Conservation (phyloP, 1,284 basidiomycete genomes). For the Moesziomyces sp. region DNA sequence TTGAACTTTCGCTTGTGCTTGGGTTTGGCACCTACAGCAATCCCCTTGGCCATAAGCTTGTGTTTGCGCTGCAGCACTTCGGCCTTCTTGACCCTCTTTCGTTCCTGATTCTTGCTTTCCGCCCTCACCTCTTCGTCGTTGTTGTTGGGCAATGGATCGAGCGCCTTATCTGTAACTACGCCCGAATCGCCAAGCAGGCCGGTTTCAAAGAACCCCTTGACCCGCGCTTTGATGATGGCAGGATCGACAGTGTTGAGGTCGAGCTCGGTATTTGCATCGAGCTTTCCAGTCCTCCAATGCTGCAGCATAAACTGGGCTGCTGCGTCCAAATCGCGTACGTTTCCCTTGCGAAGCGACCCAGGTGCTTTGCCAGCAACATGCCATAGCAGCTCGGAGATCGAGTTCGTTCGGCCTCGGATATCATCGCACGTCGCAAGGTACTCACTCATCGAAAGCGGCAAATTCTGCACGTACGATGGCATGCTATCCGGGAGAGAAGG, state of each 20-base stretch:
- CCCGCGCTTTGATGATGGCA: neutral
- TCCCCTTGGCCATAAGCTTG: slow-evolving; percentile 35
- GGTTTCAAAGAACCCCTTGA: slow-evolving; percentile 7
- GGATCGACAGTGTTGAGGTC: slow-evolving; percentile 48
- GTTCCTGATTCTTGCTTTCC: slow-evolving; percentile 28
- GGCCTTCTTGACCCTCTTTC: slow-evolving; percentile 22
- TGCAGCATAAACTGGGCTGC: slow-evolving; percentile 61
- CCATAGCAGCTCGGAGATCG: slow-evolving; percentile 41
- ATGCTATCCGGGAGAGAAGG: neutral
- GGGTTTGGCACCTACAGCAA: slow-evolving; percentile 9
- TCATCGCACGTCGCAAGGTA: slow-evolving; percentile 30
- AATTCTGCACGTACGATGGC: slow-evolving; percentile 27
- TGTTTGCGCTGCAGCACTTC: slow-evolving; percentile 18
- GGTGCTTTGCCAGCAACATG: slow-evolving; percentile 57
- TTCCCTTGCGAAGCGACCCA: slow-evolving; percentile 55
- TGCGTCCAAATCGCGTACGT: slow-evolving; percentile 49
- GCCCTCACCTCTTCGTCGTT: neutral
- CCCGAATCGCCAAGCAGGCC: neutral
- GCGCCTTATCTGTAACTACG: neutral
- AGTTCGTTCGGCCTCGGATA: slow-evolving; percentile 47
- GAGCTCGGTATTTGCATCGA: slow-evolving; percentile 53
- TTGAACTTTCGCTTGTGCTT: slow-evolving; percentile 14
- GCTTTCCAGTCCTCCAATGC: slow-evolving; percentile 57
- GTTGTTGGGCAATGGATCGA: neutral
- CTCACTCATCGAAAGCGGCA: slow-evolving; percentile 16